These are phyloP conservation scores for Colletotrichum echinochloae DNA, from an alignment of 2,329 filamentous ascomycete genomes.

Conservation along the genomic window DNA sequence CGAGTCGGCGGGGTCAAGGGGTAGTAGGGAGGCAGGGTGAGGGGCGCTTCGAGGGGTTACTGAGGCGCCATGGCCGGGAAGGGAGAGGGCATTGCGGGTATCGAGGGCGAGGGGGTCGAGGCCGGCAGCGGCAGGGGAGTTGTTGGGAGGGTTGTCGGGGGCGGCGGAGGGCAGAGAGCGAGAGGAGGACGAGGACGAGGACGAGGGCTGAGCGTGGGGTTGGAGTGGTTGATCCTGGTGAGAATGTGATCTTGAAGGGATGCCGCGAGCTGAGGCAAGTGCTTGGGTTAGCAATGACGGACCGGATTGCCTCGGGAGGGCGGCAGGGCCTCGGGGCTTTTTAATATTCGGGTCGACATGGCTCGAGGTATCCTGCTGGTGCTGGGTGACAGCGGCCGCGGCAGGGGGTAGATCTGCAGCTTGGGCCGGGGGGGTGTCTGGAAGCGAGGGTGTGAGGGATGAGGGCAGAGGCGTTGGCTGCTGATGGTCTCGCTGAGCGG, in stretches of 20 bases:
- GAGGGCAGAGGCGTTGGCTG: conserved; percentile 40
- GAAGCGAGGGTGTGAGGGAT: conserved; percentile 43
- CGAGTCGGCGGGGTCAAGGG: conserved; percentile 45
- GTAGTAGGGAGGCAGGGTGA: conserved; percentile 43
- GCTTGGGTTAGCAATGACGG: conserved; percentile 69
- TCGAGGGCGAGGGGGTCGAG: conserved; percentile 30
- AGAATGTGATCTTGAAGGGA: conserved; percentile 45
- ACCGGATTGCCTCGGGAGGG: conserved; percentile 57
- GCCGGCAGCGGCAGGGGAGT: conserved; percentile 44
- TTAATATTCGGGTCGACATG: conserved; percentile 57
- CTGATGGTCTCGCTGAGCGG: conserved; percentile 20
- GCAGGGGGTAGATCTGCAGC: conserved; percentile 41
- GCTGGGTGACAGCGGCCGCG: conserved; percentile 41
- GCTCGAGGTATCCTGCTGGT: conserved; percentile 43
- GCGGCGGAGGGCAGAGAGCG: conserved; percentile 30
- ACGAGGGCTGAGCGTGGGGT: conserved; percentile 19
- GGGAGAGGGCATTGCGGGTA: conserved; percentile 50
- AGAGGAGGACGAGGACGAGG: background rate
- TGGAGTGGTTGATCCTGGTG: conserved; percentile 28
- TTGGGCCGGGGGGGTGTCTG: conserved; percentile 38
- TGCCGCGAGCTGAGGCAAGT: conserved; percentile 69
- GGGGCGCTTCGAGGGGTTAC: conserved; percentile 52
- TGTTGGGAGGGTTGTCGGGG: conserved; percentile 11
- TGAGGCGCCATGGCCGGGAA: conserved; percentile 51
- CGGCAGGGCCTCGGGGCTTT: conserved; percentile 58